These are phyloP conservation scores for Petunia hybrid DNA, from an alignment of 305 asterid genomes.

Conservation along the genomic window DNA sequence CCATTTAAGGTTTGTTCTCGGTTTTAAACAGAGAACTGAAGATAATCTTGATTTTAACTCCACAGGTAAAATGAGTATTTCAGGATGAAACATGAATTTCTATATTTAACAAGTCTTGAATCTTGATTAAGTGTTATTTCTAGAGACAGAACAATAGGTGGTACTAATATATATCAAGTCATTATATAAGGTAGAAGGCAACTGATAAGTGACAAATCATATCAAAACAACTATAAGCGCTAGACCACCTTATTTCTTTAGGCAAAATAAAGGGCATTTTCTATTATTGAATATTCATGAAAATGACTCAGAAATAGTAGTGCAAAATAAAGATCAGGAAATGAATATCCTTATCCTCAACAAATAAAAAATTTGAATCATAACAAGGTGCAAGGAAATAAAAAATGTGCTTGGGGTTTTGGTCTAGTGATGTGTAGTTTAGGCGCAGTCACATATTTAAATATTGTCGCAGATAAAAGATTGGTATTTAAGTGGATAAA, in stretches of 20 bases:
- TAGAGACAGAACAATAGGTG: background rate
- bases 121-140: background rate
- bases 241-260: background rate
- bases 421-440: too few species aligned
- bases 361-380: background rate
- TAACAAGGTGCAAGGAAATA: too few species aligned
- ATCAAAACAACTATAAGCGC: background rate
- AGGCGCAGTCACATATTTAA: too few species aligned
- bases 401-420: too few species aligned
- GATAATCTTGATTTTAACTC: background rate
- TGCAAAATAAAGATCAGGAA: background rate
- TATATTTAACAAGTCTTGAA: background rate
- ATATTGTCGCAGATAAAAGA: too few species aligned
- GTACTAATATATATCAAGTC: background rate
- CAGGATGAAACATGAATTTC: background rate
- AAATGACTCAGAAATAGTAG: slow-evolving; percentile 6
- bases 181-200: background rate
- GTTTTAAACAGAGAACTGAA: background rate
- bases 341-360: slow-evolving; percentile 3
- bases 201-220: background rate
- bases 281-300: slow-evolving; percentile 20
- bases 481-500: too few species aligned
- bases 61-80: background rate
- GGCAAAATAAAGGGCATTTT: background rate
- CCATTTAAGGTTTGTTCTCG: background rate